Percentiles rank a stretch among this genome's conserved stretches.
phyloP scores from a whole-genome alignment of 176 grass and related monocot species.

The Avena atlantica region DNA sequence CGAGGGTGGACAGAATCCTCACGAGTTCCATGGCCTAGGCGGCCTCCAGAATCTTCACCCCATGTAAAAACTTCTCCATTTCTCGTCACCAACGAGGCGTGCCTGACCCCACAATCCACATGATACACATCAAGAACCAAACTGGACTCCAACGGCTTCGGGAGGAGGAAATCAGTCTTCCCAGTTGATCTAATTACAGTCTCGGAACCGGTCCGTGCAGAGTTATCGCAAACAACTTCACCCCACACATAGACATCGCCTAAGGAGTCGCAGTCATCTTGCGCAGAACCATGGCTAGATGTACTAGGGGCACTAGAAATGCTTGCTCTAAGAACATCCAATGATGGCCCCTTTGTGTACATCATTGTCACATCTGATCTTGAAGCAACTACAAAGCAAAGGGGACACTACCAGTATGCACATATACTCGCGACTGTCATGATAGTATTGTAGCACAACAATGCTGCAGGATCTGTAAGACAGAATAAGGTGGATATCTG shows the following conservation, averaged over 20 bases:
- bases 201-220: constrained; percentile 49
- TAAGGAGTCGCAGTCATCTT: constrained; percentile 88
- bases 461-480: not conserved
- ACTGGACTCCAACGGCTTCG: constrained; percentile 83
- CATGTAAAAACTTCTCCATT: constrained; percentile 94
- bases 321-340: constrained; percentile 91
- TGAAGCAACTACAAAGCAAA: constrained; percentile 27
- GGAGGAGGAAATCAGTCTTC: constrained; percentile 70
- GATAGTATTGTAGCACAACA: not conserved
- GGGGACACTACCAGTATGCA: not conserved
- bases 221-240: constrained; percentile 74
- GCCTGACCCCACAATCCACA: constrained; percentile 86
- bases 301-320: constrained; percentile 97
- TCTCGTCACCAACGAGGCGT: constrained; percentile 81
- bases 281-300: constrained; percentile 93
- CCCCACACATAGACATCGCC: constrained; percentile 96
- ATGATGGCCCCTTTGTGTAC: constrained; percentile 67
- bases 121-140: constrained; percentile 87
- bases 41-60: constrained; percentile 94
- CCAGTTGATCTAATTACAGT: constrained; percentile 52
- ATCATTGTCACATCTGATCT: constrained; percentile 79
- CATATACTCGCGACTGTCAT: not conserved
- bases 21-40: constrained; percentile 82
- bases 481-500: constrained; percentile 5
- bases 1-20: constrained; percentile 70